A percentile compares a stretch with the other conserved stretches of the same genome.
Evolutionary conservation across 2,329 filamentous ascomycete species (phyloP).

Genomic region (Trichophyton benhamiae): DNA sequence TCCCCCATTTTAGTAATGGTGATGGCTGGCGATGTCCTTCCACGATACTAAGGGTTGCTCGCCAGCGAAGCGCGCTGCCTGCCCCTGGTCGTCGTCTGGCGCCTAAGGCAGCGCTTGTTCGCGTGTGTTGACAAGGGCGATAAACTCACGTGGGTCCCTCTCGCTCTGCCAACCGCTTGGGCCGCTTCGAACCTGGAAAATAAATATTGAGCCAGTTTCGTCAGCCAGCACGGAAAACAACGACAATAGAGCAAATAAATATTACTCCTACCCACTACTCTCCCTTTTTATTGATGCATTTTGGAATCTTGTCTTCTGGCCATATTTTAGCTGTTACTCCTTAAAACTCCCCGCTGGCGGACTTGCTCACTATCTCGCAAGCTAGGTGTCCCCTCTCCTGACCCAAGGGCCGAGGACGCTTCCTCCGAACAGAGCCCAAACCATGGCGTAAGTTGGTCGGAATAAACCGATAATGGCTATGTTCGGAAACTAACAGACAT

Average conservation of each 20-base stretch:
- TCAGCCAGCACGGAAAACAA: neutral
- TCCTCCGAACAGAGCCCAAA: neutral
- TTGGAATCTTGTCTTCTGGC: neutral
- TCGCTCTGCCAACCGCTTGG: neutral
- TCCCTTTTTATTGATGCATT: too few relatives aligned
- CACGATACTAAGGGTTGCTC: too few relatives aligned
- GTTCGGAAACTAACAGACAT: conserved; percentile 5
- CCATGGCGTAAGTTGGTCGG: conserved; percentile 36
- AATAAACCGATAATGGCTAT: conserved; percentile 6
- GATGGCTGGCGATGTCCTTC: too few relatives aligned
- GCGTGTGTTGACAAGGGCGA: neutral
- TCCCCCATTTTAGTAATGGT: too few relatives aligned
- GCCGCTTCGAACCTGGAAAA: neutral
- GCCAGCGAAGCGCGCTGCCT: neutral
- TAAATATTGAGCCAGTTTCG: neutral
- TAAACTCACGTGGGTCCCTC: neutral
- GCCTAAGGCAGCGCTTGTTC: neutral
- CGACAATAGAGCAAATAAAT: too few relatives aligned
- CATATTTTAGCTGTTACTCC: neutral
- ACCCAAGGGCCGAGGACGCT: neutral
- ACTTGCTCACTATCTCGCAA: neutral
- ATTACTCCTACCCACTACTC: too few relatives aligned
- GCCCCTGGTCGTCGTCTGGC: neutral
- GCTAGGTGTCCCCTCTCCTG: neutral
- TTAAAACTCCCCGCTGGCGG: neutral